Percentiles rank a stretch among this genome's conserved stretches.
phyloP scores from a whole-genome alignment of 352 stramenopile species.

The Globisporangium takayamanum region DNA sequence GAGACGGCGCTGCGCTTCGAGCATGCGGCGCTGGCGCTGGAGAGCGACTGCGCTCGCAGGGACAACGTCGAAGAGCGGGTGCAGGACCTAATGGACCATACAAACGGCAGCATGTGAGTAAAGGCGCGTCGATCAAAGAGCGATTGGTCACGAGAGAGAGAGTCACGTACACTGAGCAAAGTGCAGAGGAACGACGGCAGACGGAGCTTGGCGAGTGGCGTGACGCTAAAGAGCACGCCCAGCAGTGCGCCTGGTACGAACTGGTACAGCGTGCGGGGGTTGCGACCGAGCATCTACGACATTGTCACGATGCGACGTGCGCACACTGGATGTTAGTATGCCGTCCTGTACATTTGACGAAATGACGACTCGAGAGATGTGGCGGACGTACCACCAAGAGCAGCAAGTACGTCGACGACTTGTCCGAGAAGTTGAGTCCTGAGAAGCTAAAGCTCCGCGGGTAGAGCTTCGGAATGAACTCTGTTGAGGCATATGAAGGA shows the following conservation, averaged over 20 bases:
- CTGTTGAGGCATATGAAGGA: slow-evolving; percentile 17
- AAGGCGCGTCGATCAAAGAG: background rate
- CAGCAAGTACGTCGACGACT: slow-evolving; percentile 70
- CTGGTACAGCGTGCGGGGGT: slow-evolving; percentile 43
- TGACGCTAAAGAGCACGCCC: slow-evolving; percentile 61
- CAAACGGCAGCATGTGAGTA: background rate
- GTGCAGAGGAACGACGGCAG: slow-evolving; percentile 65
- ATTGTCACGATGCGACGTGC: background rate
- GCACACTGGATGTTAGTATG: background rate
- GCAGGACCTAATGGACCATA: slow-evolving; percentile 30
- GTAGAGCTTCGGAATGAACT: slow-evolving; percentile 70
- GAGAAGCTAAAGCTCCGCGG: slow-evolving; percentile 52
- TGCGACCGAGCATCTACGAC: slow-evolving; percentile 56
- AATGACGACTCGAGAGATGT: background rate
- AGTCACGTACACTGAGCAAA: slow-evolving; percentile 37
- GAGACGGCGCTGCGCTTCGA: slow-evolving; percentile 68
- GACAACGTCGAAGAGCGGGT: slow-evolving; percentile 76
- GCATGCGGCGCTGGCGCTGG: slow-evolving; percentile 61
- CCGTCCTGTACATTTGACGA: background rate
- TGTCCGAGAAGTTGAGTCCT: slow-evolving; percentile 78
- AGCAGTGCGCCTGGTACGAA: slow-evolving; percentile 59
- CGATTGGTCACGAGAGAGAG: background rate
- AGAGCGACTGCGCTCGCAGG: slow-evolving; percentile 51
- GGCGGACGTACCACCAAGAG: slow-evolving; percentile 49
- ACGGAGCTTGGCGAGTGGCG: slow-evolving; percentile 62